These are phyloP conservation scores for Neofusicoccum sp. DNA, from an alignment of 2,329 filamentous ascomycete species.

Conservation along the genomic window DNA sequence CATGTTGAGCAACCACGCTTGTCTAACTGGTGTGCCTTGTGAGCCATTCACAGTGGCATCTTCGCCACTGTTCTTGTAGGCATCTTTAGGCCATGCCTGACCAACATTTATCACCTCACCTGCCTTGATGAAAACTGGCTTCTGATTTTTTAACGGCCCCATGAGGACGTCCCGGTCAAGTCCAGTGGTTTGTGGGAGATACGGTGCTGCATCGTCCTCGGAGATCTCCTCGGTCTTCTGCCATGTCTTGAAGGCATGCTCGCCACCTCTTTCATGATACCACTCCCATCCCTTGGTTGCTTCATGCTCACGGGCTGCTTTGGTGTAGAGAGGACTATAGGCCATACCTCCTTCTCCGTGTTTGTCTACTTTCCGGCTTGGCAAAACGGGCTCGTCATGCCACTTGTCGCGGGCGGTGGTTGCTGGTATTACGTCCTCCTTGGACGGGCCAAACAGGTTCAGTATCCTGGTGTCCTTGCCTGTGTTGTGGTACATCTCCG, in stretches of 20 bases:
- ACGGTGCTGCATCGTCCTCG: constrained; percentile 42
- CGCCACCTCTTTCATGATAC: constrained; percentile 51
- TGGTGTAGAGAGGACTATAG: constrained; percentile 47
- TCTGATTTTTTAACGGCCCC: constrained; percentile 52
- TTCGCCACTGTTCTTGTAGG: constrained; percentile 13
- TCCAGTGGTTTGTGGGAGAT: constrained; percentile 42
- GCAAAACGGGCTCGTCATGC: constrained; percentile 55
- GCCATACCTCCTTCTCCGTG: constrained; percentile 42
- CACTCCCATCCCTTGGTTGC: constrained; percentile 54
- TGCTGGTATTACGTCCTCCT: constrained; percentile 52
- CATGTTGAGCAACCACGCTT: constrained; percentile 60
- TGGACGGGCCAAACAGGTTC: constrained; percentile 54
- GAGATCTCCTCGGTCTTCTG: constrained; percentile 45
- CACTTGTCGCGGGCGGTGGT: constrained; percentile 55
- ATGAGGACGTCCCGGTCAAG: constrained; percentile 48
- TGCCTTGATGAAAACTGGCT: constrained; percentile 45
- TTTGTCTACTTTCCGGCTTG: constrained; percentile 44
- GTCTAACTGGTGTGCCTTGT: constrained; percentile 36
- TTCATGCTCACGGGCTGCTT: constrained; percentile 48
- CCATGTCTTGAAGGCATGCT: constrained; percentile 43
- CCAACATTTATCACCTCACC: constrained; percentile 49
- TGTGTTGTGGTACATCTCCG: constrained; percentile 32
- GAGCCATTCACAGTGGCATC: constrained; percentile 18
- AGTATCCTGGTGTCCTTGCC: constrained; percentile 50
- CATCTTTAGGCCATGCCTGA: constrained; percentile 43